Percentiles rank a stretch among this genome's conserved stretches.
Evolutionary conservation across 306 rosid genomes (phyloP).

Genomic region (Trichosanthes cucumerina): DNA sequence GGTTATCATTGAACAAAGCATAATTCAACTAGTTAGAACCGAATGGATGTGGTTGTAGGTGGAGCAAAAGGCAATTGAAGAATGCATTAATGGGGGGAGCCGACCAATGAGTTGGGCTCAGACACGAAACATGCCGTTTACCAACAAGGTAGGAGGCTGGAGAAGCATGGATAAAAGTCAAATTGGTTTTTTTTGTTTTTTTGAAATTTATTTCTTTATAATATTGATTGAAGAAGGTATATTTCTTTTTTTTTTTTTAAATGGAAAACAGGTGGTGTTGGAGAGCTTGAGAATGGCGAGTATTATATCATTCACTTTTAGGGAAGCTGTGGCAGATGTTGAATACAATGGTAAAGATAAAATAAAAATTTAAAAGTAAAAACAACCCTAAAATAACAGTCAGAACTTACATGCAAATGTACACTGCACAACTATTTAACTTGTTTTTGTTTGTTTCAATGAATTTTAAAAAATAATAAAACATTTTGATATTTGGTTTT

Average conservation of each 20-base stretch:
- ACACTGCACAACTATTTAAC: not conserved
- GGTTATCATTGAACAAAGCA: too few species aligned
- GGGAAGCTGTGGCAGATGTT: slow-evolving; percentile 90
- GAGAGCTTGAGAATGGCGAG: slow-evolving; percentile 93
- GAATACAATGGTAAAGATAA: slow-evolving; percentile 62
- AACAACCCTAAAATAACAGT: not conserved
- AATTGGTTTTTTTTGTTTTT: not conserved
- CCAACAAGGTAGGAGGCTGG: slow-evolving; percentile 44
- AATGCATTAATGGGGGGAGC: slow-evolving; percentile 34
- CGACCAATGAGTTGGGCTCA: slow-evolving; percentile 55
- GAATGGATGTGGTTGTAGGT: slow-evolving; percentile 25
- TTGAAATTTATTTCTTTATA: too few species aligned
- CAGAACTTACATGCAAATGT: too few species aligned
- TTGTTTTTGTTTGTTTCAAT: too few species aligned
- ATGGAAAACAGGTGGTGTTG: slow-evolving; percentile 40
- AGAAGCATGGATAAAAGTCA: not conserved
- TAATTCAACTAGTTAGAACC: too few species aligned
- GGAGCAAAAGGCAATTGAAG: slow-evolving; percentile 50
- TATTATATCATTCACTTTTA: slow-evolving; percentile 75
- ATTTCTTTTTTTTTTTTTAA: not conserved
- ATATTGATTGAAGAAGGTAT: too few species aligned
- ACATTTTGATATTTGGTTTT: too few species aligned
- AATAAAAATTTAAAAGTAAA: not conserved
- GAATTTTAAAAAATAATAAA: too few species aligned
- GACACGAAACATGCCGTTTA: slow-evolving; percentile 59